Evolutionary conservation across 192 early-diverging fungal species (phyloP), one percentile per base, ranked within the genome.

Genomic region (Haplosporangium gracile): DNA sequence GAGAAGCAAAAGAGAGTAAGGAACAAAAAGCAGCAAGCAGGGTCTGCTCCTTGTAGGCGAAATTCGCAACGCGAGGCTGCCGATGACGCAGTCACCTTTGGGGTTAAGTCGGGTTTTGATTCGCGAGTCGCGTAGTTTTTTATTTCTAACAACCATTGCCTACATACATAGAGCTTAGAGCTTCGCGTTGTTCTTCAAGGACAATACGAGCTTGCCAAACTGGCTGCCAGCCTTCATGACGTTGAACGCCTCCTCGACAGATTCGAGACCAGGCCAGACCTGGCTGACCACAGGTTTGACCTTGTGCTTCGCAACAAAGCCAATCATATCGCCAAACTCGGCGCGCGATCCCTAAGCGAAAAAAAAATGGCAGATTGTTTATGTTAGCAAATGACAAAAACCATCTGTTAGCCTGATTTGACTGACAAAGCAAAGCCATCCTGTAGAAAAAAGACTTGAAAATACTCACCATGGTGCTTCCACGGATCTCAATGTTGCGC

Each of bases 261-360:
- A 77, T 70, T 85, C 83, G 32, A 91, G 83, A 15, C 93, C 93
- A 4, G 89, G 79, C 90, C 90, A 94, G 26, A 93, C 87, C 26
- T 83, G 79, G 34, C 88, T 88, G 16, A 94, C 90, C 4, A 94
- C 89, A 20, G 94, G 95, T 26, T 76, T 77, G 65, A 95, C 85
- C 77, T 92, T 90, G 43, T 93, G 72, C 75, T 89, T 68, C 29
- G 80, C 74, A 5, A 96, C 91, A 80, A 95, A 94, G 9, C 84
- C 85, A 10, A 94, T 74, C 93, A 94, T 93, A 29, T 90, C 86
- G 32, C 85, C 55, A 68, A 95, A 95, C 73, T 95, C 94, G 1
- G 55, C 68, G 24, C 92, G 89, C 9, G 84, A 86, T 8, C 84
- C 84, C 84, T 86, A 65, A 20, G 38, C n/a, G 2, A 24, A 26